A percentile compares a stretch with the other conserved stretches of the same genome.
Evolutionary conservation across 2,329 filamentous ascomycete genomes (phyloP).

Genomic region (Simplicillium aogashimaense): DNA sequence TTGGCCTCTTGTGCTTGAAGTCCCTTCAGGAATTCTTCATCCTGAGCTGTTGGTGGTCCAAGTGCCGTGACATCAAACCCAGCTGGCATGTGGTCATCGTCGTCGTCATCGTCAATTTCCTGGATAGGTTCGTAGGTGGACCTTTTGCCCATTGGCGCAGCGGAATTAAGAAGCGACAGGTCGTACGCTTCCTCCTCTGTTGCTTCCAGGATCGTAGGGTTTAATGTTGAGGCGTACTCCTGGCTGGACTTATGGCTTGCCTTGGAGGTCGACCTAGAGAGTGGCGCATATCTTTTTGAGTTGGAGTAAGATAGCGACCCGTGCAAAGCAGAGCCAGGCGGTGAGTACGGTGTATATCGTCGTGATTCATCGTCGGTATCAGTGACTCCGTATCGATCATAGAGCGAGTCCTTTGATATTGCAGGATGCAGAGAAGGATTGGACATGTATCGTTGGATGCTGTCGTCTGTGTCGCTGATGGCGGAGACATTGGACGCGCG

Average conservation of each 20-base stretch:
- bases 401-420: slow-evolving; percentile 9
- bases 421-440: slow-evolving; percentile 17
- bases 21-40: slow-evolving; percentile 31
- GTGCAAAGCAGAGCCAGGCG: slow-evolving; percentile 2
- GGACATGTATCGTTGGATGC: slow-evolving; percentile 9
- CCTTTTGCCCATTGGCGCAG: slow-evolving; percentile 27
- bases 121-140: slow-evolving; percentile 19
- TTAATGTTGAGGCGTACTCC: slow-evolving; percentile 13
- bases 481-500: slow-evolving; percentile 23
- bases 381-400: slow-evolving; percentile 1
- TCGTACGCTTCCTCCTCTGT: slow-evolving; percentile 31
- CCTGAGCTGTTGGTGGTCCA: slow-evolving; percentile 33
- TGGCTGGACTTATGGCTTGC: slow-evolving; percentile 13
- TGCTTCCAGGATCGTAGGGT: slow-evolving; percentile 15
- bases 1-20: slow-evolving; percentile 43
- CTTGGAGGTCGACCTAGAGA: slow-evolving; percentile 11
- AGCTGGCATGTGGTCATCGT: slow-evolving; percentile 7
- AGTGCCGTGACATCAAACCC: slow-evolving; percentile 36
- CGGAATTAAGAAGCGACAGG: slow-evolving; percentile 29
- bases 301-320: not conserved
- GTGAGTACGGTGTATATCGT: slow-evolving; percentile 18
- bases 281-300: not conserved
- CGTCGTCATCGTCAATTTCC: slow-evolving; percentile 16
- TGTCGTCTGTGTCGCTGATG: slow-evolving; percentile 16
- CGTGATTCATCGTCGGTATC: slow-evolving; percentile 6